Base-by-base conservation (phyloP, 1,284 basidiomycete species). In the Singerocomus inundabilis region DNA sequence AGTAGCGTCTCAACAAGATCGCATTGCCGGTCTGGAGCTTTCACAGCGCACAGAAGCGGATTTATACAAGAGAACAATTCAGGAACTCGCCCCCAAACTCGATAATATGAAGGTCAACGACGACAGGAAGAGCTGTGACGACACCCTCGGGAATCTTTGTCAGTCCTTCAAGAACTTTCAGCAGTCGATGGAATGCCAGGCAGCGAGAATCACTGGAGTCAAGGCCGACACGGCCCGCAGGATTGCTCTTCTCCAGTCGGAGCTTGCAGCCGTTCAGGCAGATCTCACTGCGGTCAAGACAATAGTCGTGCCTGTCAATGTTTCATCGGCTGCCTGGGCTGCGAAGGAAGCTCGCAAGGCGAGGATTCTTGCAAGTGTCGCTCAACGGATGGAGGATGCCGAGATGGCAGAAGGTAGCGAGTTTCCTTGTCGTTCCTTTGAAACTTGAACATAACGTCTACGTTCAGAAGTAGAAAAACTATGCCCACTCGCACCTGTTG, bases 201-300 rank as follows among this genome's bases (percentile, higher is more conserved):
- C 36, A 1, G 51, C 58, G 24, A 59, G 56, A 31, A 31, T 61
- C 11, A 49, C 51, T 0, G 47, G 37, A 5, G 38, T 65, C 47
- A 63, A 40, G 45, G 64, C 60, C 15, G 62, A 67, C 10, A 9
- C 46, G 7, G 30, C 60, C 0, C 55, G 44, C 24, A 66, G 46
- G 52, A 52, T 65, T 11, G 28, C 36, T 5, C 44, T 57, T 13
- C 36, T 67, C 3, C 46, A 57, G n/a, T 49, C 49, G 16, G 62
- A 48, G 11, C 12, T 65, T 5, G 58, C 44, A 0, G 33, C 18
- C 5, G 34, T 62, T 30, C 51, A 32, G 32, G 30, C 42, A 11
- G 52, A 61, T 13, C 46, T 59, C 21, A 10, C 35, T n/a, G 24
- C 28, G 15, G 16, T 58, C 37, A 63, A 52, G 55, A 32, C 30